Evolutionary conservation across 2,329 filamentous ascomycete species (phyloP).

Genomic region (Aspergillus udagawae): DNA sequence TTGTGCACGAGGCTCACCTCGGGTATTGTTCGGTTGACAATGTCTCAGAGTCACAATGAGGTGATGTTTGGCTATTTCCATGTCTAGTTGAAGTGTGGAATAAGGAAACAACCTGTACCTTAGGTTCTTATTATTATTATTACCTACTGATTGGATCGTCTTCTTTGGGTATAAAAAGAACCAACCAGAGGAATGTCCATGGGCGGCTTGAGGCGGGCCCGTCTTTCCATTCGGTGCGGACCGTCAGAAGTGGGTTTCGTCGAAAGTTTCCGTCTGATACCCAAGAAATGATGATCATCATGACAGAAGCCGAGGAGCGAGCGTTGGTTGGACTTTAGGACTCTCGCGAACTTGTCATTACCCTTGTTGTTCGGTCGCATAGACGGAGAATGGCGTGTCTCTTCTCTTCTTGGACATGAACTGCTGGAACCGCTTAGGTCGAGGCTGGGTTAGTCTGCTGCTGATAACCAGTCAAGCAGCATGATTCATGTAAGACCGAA

Average conservation of each 20-base stretch:
- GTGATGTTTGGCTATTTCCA: not conserved
- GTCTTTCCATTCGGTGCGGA: constrained; percentile 15
- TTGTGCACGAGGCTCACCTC: not conserved
- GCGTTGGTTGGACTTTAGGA: not conserved
- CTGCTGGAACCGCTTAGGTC: too few relatives aligned
- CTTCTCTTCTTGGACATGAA: not conserved
- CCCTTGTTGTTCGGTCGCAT: not conserved
- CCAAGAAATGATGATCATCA: not conserved
- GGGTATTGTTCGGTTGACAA: not conserved
- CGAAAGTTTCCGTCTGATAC: constrained; percentile 4
- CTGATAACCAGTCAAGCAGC: not conserved
- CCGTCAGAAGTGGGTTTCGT: constrained; percentile 9
- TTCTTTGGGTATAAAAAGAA: not conserved
- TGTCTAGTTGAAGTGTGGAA: not conserved
- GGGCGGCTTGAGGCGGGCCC: constrained; percentile 11
- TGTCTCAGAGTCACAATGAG: not conserved
- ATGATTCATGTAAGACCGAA: not conserved
- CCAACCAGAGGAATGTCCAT: constrained; percentile 1
- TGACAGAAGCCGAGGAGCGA: not conserved
- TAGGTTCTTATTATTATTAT: not conserved
- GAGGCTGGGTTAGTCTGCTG: too few relatives aligned
- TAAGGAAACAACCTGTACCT: not conserved
- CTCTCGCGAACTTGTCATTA: not conserved
- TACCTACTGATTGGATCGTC: not conserved
- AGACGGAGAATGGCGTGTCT: not conserved